phyloP scores from a whole-genome alignment of 331 rosid species.

The Dryas integrifolia region DNA sequence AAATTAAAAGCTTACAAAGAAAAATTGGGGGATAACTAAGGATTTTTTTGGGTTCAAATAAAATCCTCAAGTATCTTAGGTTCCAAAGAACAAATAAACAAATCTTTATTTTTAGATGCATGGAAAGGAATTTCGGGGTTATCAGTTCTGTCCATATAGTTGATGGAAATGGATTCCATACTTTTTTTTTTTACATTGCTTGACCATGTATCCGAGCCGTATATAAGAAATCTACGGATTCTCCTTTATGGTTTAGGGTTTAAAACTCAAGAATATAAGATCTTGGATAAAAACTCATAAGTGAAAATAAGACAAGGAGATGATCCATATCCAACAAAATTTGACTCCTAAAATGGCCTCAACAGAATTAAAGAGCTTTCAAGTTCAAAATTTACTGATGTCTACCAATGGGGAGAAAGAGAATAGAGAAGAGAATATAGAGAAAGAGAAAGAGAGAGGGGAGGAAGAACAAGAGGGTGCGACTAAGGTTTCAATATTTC shows the following conservation, averaged over 20 bases:
- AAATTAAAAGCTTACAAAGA: not conserved
- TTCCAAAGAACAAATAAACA: not conserved
- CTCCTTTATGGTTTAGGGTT: not conserved
- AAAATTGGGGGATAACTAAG: not conserved
- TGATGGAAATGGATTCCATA: not conserved
- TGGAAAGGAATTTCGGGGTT: not conserved
- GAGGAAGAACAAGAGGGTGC: not conserved
- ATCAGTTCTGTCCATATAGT: not conserved
- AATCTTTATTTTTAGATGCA: not conserved
- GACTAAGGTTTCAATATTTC: not conserved
- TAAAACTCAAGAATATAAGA: too few species aligned
- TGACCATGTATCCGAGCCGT: not conserved
- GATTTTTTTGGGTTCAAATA: not conserved
- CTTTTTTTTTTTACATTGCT: not conserved
- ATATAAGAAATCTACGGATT: not conserved
- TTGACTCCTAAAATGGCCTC: not conserved
- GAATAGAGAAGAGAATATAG: not conserved
- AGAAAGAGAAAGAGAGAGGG: not conserved
- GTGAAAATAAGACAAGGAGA: not conserved
- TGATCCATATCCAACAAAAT: not conserved
- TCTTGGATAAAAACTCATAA: too few species aligned
- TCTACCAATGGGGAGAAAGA: not conserved
- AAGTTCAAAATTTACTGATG: not conserved
- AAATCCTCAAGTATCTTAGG: not conserved
- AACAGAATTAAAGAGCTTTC: not conserved